A percentile compares a stretch with the other conserved stretches of the same genome.
phyloP scores from a whole-genome alignment of 805 yeast genomes.

The Saccharomycopsis sp. region DNA sequence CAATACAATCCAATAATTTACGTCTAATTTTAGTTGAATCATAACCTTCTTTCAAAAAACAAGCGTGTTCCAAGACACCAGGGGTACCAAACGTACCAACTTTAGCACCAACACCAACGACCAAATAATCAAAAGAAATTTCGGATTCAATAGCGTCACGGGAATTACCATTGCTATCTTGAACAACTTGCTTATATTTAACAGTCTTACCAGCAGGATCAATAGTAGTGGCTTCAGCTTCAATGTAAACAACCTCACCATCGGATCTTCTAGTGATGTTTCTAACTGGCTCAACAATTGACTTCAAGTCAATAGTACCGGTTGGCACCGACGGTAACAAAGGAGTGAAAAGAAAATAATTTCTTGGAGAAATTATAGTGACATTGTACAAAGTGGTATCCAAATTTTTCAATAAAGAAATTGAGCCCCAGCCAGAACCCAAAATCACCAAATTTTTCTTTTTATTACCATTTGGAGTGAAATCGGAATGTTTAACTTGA shows the following conservation, averaged over 20 bases:
- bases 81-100: constrained; percentile 93
- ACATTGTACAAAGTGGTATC: constrained; percentile 87
- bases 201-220: constrained; percentile 66
- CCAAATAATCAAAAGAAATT: constrained; percentile 71
- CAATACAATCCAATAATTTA: constrained; percentile 79
- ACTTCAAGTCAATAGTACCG: constrained; percentile 83
- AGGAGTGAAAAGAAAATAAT: constrained; percentile 95
- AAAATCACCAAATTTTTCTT: constrained; percentile 51
- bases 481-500: constrained; percentile 49
- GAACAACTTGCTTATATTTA: constrained; percentile 44
- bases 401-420: constrained; percentile 73
- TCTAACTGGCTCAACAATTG: constrained; percentile 91
- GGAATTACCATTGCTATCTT: constrained; percentile 36
- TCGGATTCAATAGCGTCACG: constrained; percentile 29
- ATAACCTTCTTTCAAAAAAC: constrained; percentile 82
- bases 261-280: constrained; percentile 71
- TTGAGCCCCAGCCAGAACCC: constrained; percentile 95
- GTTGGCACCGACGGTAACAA: constrained; percentile 91
- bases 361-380: constrained; percentile 86
- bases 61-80: constrained; percentile 84
- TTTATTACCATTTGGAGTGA: constrained; percentile 36
- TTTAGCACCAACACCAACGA: constrained; percentile 91
- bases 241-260: constrained; percentile 76
- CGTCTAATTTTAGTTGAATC: constrained; percentile 82
- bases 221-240: constrained; percentile 83